Evolutionary conservation across 1,139 yeast species (phyloP), one percentile per base, ranked within the genome.

Genomic region (Pneumocystis murina): DNA sequence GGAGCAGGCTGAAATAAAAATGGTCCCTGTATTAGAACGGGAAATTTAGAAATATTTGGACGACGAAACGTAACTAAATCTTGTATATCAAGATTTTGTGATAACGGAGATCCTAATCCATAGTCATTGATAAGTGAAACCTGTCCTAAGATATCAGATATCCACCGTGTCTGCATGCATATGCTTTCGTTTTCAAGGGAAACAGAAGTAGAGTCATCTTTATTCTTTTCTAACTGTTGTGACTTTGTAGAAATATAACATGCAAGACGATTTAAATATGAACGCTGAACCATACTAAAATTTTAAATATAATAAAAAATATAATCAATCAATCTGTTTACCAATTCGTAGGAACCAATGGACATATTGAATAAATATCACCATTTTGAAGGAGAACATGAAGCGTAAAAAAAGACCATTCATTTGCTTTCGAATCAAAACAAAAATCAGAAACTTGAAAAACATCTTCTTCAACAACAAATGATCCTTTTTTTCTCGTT

Each of bases 391-490:
- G 33, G 12, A 64, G 57, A 30, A 57, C 40, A 28, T 61, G 62
- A 58, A 64, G 59, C 10, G 65, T 43, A 35, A 63, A 60, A 4
- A 43, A 20, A 24, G 60, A 40, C 66, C 66, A 64, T 16, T 63
- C 66, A 35, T 64, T 63, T 12, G 62, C 64, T 7, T 59, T 64
- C n/a, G 38, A 17, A 17, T 64, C 66, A 61, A 64, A 64, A 38
- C 61, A 40, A 54, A 62, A 63, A 28, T 43, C 35, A 6, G 48
- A 35, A 3, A 63, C 59, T 35, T 38, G 60, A 5, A 57, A 59
- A 30, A 59, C 61, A 10, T 57, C 63, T 14, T 43, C 61, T 20
- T 62, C 65, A 4, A 60, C 64, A 16, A 63, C 20, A 43, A 30
- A 64, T 14, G 43, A n/a, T 2, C 43, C 20, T 5, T 58, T 24